phyloP scores from a whole-genome alignment of 345 rosid genomes.

The Populus alba region DNA sequence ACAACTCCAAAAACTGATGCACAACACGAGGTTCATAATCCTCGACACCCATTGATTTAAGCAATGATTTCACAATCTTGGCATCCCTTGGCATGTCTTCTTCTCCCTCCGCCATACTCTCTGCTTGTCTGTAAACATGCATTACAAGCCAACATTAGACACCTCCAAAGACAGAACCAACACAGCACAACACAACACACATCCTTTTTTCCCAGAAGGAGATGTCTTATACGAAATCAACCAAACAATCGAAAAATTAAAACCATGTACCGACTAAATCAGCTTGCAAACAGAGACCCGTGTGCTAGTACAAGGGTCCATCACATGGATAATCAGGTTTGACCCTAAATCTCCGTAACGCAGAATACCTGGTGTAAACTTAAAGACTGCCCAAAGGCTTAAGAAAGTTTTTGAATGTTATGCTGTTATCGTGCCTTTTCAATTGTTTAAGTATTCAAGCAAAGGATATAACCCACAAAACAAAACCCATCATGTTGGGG shows the following conservation, averaged over 20 bases:
- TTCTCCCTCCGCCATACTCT: conserved; percentile 26
- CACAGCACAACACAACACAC: neutral
- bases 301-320: no score
- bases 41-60: conserved; percentile 90
- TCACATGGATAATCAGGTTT: no score
- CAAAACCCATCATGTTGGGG: no score
- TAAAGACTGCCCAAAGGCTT: no score
- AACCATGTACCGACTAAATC: neutral
- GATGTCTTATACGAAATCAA: neutral
- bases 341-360: no score
- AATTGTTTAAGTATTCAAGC: no score
- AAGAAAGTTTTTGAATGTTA: no score
- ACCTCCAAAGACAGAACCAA: neutral
- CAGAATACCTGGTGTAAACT: no score
- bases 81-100: conserved; percentile 82
- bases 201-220: neutral
- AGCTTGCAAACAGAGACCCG: neutral
- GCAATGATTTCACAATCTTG: conserved; percentile 68
- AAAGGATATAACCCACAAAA: no score
- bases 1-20: conserved; percentile 81
- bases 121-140: neutral
- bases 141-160: neutral
- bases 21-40: conserved; percentile 86
- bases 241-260: no score
- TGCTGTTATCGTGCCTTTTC: no score